Evolutionary conservation across 202 grass and related monocot genomes (phyloP), one percentile per base, ranked within the genome.

Genomic region (Setaria italica): DNA sequence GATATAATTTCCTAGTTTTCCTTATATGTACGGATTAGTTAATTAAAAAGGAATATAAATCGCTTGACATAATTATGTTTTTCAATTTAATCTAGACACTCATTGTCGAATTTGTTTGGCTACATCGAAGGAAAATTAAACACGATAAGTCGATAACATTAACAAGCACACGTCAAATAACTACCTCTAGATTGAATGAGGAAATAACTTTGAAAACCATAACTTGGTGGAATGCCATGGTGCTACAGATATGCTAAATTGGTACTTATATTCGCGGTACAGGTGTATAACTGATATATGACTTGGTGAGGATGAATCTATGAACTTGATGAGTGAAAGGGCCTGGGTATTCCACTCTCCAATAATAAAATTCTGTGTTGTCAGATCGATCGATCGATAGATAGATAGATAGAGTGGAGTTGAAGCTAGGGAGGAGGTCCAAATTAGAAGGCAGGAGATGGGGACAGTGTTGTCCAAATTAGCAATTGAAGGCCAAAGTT

Each of bases 401-500:
- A 25, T 25, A 25, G 25, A 25, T 25, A 25, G 25, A 25, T 54
- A 34, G 71, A 74, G 29, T 53, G 29, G 8, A 11, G 14, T 29
- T 34, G 48, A 53, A 74, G 70, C 47, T 74, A 71, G 42, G 6
- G 1, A 47, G 47, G 46, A 34, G 14, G 70, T 49, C 47, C 25
- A 51, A 32, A 15, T 33, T 33, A 17, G 29, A 47, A 53, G 7
- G 29, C 7, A 51, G 46, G 47, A 34, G 48, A 73, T 34, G 47
- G 46, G 7, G 70, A 53, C 71, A 34, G 15, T 51, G 29, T 12
- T 70, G 6, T 48, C 70, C 25, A 25, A 25, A 25, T 33, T 74
- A 34, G 14, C 30, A 74, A 34, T 54, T 74, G 71, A 74, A 34
- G 71, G 15, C 14, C 14, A 54, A 74, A 74, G 71, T 34, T 54